Evolutionary conservation across 2,329 filamentous ascomycete genomes (phyloP).

Genomic region (Talaromyces sp.): DNA sequence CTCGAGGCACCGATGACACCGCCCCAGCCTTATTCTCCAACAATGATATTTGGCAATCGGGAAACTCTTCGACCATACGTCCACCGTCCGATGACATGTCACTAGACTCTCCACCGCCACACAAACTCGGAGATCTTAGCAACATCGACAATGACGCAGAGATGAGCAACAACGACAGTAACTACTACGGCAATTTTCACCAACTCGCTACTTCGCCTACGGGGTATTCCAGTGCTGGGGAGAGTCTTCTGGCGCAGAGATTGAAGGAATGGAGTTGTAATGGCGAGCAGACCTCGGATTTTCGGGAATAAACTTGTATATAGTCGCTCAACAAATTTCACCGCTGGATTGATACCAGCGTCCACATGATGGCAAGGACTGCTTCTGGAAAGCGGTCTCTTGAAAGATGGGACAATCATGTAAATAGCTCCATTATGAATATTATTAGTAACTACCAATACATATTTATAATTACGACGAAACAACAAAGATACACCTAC

Average conservation of each 20-base stretch:
- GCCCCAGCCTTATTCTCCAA: neutral
- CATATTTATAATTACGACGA: neutral
- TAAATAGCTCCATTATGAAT: neutral
- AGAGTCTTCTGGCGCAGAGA: conserved; percentile 67
- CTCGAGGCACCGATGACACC: neutral
- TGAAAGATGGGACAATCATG: neutral
- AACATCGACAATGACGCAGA: neutral
- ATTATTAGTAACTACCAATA: neutral
- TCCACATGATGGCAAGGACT: neutral
- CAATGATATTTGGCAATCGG: conserved; percentile 5
- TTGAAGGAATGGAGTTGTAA: conserved; percentile 58
- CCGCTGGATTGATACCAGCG: neutral
- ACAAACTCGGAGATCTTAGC: neutral
- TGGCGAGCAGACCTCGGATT: neutral
- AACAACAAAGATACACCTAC: neutral
- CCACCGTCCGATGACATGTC: neutral
- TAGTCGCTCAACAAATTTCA: neutral
- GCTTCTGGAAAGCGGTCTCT: neutral
- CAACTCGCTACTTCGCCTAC: conserved; percentile 55
- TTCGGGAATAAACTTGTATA: neutral
- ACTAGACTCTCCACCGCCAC: neutral
- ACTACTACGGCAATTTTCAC: conserved; percentile 63
- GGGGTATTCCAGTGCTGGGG: conserved; percentile 46
- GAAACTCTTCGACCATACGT: neutral
- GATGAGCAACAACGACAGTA: conserved; percentile 29